These are phyloP conservation scores for Niveomyces coronatus DNA, from an alignment of 2,329 filamentous ascomycete genomes.

Conservation along the genomic window DNA sequence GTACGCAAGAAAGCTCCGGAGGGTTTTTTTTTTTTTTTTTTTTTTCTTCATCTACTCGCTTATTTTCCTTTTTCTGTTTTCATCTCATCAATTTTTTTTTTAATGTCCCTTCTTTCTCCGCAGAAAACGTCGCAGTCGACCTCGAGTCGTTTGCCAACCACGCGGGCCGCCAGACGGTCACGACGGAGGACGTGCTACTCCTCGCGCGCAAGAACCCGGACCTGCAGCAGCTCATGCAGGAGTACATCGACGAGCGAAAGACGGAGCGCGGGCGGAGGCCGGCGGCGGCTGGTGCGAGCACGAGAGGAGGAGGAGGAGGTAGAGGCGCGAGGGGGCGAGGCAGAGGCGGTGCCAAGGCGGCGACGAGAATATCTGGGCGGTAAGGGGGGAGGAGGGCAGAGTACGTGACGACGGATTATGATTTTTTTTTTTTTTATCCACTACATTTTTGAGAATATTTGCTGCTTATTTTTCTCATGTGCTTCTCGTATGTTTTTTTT, in stretches of 20 bases:
- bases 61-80: not conserved
- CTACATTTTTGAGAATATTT: not conserved
- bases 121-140: conserved; percentile 47
- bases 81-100: not conserved
- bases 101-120: not conserved
- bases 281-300: conserved; percentile 12
- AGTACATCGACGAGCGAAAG: conserved; percentile 53
- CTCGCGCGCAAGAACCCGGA: conserved; percentile 81
- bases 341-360: conserved; percentile 23
- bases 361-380: conserved; percentile 7
- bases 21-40: not conserved
- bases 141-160: conserved; percentile 56
- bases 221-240: conserved; percentile 63
- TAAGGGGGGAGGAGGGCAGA: not conserved
- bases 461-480: not conserved
- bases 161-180: conserved; percentile 69
- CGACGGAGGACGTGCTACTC: conserved; percentile 77
- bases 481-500: no score
- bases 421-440: not conserved
- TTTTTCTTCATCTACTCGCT: not conserved
- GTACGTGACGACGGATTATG: not conserved
- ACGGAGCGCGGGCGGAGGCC: conserved; percentile 21
- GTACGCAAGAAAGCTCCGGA: no score
- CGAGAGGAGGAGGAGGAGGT: conserved; percentile 13
- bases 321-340: not conserved